Conservation (phyloP, 768 basidiomycete genomes). For the Agaricus subrufescens region DNA sequence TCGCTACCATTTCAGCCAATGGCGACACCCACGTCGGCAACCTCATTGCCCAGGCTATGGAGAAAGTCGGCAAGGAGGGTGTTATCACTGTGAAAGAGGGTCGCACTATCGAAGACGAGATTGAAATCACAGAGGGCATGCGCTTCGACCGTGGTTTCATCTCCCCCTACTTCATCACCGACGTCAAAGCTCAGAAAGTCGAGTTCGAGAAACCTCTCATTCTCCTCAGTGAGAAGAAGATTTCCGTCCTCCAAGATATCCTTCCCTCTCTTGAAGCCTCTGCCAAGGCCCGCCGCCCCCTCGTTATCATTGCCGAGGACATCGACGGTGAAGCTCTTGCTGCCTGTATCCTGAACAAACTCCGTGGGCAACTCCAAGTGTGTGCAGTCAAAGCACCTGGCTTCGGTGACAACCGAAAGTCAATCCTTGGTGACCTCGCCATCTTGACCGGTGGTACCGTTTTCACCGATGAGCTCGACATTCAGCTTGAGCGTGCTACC, state of each 20-base stretch:
- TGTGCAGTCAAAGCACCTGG: slow-evolving; percentile 95
- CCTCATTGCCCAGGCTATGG: slow-evolving; percentile 98
- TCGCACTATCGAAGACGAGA: slow-evolving; percentile 96
- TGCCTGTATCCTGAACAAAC: slow-evolving; percentile 98
- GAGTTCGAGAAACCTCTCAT: slow-evolving; percentile 97
- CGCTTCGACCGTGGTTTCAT: slow-evolving; percentile 99
- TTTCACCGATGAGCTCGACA: slow-evolving; percentile 94
- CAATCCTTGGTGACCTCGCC: slow-evolving; percentile 92
- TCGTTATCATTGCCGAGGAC: slow-evolving; percentile 97
- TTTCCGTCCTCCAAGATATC: slow-evolving; percentile 90
- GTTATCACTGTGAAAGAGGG: slow-evolving; percentile 99
- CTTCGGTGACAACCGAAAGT: slow-evolving; percentile 99
- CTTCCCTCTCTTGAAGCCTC: slow-evolving; percentile 86
- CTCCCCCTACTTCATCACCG: slow-evolving; percentile 97
- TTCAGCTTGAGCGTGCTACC: slow-evolving; percentile 92
- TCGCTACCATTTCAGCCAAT: slow-evolving; percentile 90
- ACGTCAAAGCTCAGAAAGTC: slow-evolving; percentile 93
- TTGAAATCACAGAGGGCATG: slow-evolving; percentile 99
- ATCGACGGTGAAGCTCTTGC: slow-evolving; percentile 97
- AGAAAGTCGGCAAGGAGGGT: slow-evolving; percentile 99
- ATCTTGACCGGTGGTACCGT: slow-evolving; percentile 98
- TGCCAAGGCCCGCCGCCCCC: slow-evolving; percentile 77
- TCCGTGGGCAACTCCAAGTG: slow-evolving; percentile 94
- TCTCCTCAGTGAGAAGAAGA: slow-evolving; percentile 97
- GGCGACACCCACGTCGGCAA: slow-evolving; percentile 86